phyloP scores from a whole-genome alignment of 306 rosid genomes.

The Malus fusca region DNA sequence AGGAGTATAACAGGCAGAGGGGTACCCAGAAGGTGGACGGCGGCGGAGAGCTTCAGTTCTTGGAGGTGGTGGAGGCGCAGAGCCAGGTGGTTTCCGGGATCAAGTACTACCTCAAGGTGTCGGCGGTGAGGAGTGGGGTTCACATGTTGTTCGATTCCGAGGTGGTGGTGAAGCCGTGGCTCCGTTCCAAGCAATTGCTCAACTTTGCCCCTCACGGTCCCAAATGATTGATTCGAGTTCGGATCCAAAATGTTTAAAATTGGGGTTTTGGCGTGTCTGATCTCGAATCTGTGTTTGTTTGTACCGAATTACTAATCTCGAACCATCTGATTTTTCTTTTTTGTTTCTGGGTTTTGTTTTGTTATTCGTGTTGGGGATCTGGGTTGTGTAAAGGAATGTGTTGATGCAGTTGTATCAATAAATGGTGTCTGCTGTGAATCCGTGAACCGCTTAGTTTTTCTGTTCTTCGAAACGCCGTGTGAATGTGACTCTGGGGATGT shows the following conservation, averaged over 20 bases:
- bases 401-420: too few relatives aligned
- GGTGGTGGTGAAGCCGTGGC: conserved; percentile 74
- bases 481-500: too few relatives aligned
- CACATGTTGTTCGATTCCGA: conserved; percentile 37
- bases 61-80: conserved; percentile 65
- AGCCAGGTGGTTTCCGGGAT: conserved; percentile 70
- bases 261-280: too few relatives aligned
- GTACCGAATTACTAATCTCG: not conserved
- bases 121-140: conserved; percentile 28
- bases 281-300: not conserved
- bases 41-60: conserved; percentile 29
- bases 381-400: too few relatives aligned
- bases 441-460: too few relatives aligned
- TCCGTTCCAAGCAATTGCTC: conserved; percentile 40
- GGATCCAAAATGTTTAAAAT: not conserved
- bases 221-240: not conserved
- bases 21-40: not conserved
- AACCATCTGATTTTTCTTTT: too few relatives aligned
- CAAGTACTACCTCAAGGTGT: conserved; percentile 53
- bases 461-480: too few relatives aligned
- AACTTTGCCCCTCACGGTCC: conserved; percentile 34
- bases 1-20: conserved; percentile 41
- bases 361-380: too few relatives aligned
- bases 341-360: too few relatives aligned
- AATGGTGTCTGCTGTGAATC: too few relatives aligned